Evolutionary conservation across 2,329 filamentous ascomycete species (phyloP).

Genomic region (Emmonsiellopsis sp.): DNA sequence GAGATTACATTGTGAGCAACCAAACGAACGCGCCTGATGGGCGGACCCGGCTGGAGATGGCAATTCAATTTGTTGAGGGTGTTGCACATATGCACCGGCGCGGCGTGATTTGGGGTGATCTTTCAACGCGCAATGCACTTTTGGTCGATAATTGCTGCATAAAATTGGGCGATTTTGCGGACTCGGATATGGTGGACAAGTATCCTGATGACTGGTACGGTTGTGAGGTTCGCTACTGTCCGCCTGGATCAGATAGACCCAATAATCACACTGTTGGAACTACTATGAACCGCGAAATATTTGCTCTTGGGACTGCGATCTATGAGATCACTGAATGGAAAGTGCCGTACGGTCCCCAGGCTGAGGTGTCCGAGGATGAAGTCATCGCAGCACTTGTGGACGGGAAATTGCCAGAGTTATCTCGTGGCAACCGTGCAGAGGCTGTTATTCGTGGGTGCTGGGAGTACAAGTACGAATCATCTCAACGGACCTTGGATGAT

Average conservation of each 20-base stretch:
- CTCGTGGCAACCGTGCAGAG: conserved; percentile 1
- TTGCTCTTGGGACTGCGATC: conserved; percentile 8
- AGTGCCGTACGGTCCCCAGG: conserved; percentile 2
- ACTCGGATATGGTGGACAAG: conserved; percentile 1
- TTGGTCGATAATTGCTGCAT: conserved; percentile 5
- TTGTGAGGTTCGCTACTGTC: conserved; percentile 8
- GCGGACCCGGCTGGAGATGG: conserved; percentile 2
- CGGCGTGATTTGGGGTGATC: conserved; percentile 6
- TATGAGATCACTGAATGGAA: conserved; percentile 5
- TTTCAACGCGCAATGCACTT: conserved; percentile 6
- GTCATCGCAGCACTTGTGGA: conserved; percentile 2
- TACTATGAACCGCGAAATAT: conserved; percentile 8
- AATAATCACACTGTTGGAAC: conserved; percentile 1
- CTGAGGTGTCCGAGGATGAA: conserved; percentile 4
- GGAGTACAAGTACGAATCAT: conserved; percentile 5
- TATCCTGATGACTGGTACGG: conserved; percentile 7
- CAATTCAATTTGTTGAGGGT: conserved; percentile 6
- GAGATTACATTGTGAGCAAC: conserved; percentile 4
- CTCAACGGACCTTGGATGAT: conserved; percentile 1
- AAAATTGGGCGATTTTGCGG: conserved; percentile 5
- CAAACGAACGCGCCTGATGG: not conserved
- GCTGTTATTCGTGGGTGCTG: conserved; percentile 1
- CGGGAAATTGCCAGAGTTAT: conserved; percentile 4
- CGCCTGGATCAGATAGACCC: conserved; percentile 4
- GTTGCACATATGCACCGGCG: conserved; percentile 1